phyloP scores from a whole-genome alignment of 208 protist genomes.

The Trypanosoma rangeli region DNA sequence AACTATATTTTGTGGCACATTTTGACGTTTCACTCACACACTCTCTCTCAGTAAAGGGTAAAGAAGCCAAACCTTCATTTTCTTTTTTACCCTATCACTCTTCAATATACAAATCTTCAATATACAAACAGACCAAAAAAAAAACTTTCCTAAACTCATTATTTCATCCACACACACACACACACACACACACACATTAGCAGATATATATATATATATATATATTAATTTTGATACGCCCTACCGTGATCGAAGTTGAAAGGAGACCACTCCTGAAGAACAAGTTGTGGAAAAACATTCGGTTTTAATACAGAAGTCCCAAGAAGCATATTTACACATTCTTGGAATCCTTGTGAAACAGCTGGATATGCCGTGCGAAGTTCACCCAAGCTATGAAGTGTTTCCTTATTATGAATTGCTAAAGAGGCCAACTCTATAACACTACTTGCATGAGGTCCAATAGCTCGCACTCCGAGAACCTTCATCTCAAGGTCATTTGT shows the following conservation, averaged over 20 bases:
- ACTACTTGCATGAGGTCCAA: slow-evolving; percentile 86
- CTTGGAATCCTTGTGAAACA: slow-evolving; percentile 87
- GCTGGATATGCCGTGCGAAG: slow-evolving; percentile 82
- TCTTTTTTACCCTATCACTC: too few species aligned
- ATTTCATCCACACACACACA: too few species aligned
- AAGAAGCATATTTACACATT: slow-evolving; percentile 89
- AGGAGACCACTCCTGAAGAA: slow-evolving; percentile 78
- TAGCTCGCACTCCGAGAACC: slow-evolving; percentile 85
- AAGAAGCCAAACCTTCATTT: too few species aligned
- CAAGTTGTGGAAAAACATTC: slow-evolving; percentile 78
- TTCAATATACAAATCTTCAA: too few species aligned
- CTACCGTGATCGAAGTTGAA: slow-evolving; percentile 70
- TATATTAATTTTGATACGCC: slow-evolving; percentile 60
- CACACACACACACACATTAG: too few species aligned
- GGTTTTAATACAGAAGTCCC: slow-evolving; percentile 87
- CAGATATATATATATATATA: too few species aligned
- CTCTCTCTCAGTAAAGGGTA: too few species aligned
- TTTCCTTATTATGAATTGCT: slow-evolving; percentile 85
- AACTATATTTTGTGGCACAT: too few species aligned
- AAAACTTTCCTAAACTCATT: too few species aligned
- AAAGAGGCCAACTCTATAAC: slow-evolving; percentile 80
- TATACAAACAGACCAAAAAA: too few species aligned
- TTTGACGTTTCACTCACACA: too few species aligned
- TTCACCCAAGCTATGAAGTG: slow-evolving; percentile 68
- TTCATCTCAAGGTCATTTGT: slow-evolving; percentile 89